These are phyloP conservation scores for Pseudomonodictys pantanalensis DNA, from an alignment of 495 filamentous ascomycete species.

Conservation along the genomic window DNA sequence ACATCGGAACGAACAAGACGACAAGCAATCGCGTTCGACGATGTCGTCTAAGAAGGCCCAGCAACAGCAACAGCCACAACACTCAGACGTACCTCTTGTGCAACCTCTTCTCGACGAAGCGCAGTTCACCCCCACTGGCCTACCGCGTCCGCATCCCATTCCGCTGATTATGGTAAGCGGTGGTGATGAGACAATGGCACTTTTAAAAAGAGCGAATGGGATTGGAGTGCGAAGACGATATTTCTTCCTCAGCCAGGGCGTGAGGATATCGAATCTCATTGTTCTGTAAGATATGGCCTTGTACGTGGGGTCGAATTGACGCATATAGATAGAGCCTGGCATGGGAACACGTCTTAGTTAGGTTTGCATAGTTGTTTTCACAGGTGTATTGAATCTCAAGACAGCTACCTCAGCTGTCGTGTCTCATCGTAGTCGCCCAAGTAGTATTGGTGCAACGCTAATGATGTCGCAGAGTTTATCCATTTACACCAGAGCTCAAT, in stretches of 20 bases:
- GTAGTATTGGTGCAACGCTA: too few relatives aligned
- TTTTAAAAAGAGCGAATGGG: conserved; percentile 57
- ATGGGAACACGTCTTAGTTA: too few relatives aligned
- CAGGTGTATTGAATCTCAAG: too few relatives aligned
- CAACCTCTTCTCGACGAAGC: conserved; percentile 74
- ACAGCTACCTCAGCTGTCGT: too few relatives aligned
- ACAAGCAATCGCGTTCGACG: neutral
- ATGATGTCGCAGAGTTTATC: too few relatives aligned
- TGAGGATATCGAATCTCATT: conserved; percentile 74
- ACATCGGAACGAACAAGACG: neutral
- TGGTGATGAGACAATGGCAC: conserved; percentile 63
- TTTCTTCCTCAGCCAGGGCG: conserved; percentile 75
- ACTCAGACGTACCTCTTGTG: conserved; percentile 42
- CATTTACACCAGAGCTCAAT: too few relatives aligned
- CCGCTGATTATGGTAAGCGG: conserved; percentile 84
- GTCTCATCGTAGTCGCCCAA: too few relatives aligned
- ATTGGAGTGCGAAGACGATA: conserved; percentile 76
- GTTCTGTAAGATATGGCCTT: conserved; percentile 63
- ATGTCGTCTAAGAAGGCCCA: conserved; percentile 1
- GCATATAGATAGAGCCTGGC: too few relatives aligned
- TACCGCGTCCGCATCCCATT: conserved; percentile 69
- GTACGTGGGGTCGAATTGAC: too few relatives aligned
- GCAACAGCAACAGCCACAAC: neutral
- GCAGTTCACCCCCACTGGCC: conserved; percentile 68
- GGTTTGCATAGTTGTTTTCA: too few relatives aligned